Base-by-base conservation (phyloP, 345 rosid species). In the Hibiscus mutabilis region DNA sequence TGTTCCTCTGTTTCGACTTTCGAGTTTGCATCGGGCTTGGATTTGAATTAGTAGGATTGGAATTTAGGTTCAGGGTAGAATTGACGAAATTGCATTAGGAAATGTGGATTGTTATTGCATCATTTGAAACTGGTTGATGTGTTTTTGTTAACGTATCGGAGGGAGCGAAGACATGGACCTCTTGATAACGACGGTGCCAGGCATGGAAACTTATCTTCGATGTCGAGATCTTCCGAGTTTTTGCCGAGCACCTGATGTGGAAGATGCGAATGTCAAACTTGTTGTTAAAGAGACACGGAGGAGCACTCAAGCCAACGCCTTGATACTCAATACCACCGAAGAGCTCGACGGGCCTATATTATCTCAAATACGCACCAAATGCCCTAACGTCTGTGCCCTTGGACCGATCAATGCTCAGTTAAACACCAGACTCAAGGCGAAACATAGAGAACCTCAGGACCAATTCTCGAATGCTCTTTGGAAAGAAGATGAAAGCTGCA, bases 281-380 rank as follows among this genome's bases (percentile, higher is more conserved):
- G 1, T 19, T 6, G 24, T 18, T 2, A 19, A 55, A 9, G 13
- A 19, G 13, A 55, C 59, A 19, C 25, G 25, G 7, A 55, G 9
- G 12, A 19, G 13, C 24, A 6, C 11, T 19, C 88, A 11, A 51
- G 69, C 60, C 60, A 4, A 65, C 71, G 82, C 76, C 42, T 77
- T 1, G 33, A 85, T 92, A 56, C 78, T 92, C 68, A 85, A 90
- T 85, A 87, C 91, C 0, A 80, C 89, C 19, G 88, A 86, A 64
- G 90, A 86, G 65, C 84, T 90, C 0, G 98, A 90, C 58, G 76
- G 52, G n/a, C 83, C 86, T 2, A 82, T 85, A 29, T 46, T 92
- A 31, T 51, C 86, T 7, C 79, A 59, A 8, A 87, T 87, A 1
- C 79, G 84, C 10, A 73, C 71, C 16, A 72, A 77, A 19, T 82